A percentile compares a stretch with the other conserved stretches of the same genome.
phyloP scores from a whole-genome alignment of 495 filamentous ascomycete species.

The Talaromyces nanjingensis region DNA sequence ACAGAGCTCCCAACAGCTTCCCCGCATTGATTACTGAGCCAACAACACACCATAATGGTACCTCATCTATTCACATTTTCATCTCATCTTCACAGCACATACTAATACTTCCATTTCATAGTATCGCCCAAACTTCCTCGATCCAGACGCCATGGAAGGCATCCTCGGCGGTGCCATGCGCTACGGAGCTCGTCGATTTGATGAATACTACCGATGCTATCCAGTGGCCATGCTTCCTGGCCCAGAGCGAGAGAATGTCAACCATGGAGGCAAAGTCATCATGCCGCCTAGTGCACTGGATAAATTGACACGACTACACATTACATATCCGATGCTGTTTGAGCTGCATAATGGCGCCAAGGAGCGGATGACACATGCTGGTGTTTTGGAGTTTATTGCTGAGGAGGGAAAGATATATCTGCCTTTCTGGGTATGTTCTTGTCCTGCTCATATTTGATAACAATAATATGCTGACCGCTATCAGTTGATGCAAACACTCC shows the following conservation, averaged over 20 bases:
- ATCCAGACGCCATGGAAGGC: conserved; percentile 52
- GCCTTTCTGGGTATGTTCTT: conserved; percentile 74
- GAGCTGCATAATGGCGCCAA: conserved; percentile 84
- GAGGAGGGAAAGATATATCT: conserved; percentile 96
- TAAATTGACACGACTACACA: conserved; percentile 91
- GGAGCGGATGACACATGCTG: conserved; percentile 75
- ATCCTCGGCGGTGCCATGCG: conserved; percentile 35
- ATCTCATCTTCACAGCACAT: neutral
- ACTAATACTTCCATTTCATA: conserved; percentile 19
- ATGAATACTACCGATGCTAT: conserved; percentile 96
- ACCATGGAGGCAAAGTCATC: conserved; percentile 95
- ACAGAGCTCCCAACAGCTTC: neutral
- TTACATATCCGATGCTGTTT: conserved; percentile 95
- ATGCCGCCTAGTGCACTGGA: conserved; percentile 91
- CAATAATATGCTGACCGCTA: conserved; percentile 10
- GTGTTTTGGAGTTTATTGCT: conserved; percentile 94
- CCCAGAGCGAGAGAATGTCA: conserved; percentile 79
- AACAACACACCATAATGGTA: conserved; percentile 11
- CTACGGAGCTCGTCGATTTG: conserved; percentile 62
- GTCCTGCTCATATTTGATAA: neutral
- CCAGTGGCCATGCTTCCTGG: conserved; percentile 92
- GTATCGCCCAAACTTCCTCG: conserved; percentile 48
- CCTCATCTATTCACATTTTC: neutral
- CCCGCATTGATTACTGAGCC: neutral
- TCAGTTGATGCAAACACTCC: conserved; percentile 89